These are phyloP conservation scores for Fusarium torulosum DNA, from an alignment of 2,329 filamentous ascomycete genomes.

Conservation along the genomic window DNA sequence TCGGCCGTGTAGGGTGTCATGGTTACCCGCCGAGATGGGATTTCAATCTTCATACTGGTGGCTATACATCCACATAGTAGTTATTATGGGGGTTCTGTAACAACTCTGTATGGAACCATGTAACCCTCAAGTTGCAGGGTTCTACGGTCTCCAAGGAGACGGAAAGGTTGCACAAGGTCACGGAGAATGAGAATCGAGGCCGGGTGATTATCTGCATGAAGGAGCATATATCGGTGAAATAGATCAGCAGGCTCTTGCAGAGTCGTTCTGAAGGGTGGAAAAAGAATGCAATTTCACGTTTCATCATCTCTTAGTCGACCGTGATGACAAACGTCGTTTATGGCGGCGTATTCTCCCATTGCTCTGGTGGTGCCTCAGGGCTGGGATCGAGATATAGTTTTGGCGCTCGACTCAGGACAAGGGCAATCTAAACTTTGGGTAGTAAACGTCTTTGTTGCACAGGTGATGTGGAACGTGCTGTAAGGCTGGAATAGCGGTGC, in stretches of 20 bases:
- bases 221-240: conserved; percentile 26
- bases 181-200: conserved; percentile 16
- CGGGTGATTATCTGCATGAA: conserved; percentile 9
- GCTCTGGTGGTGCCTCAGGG: conserved; percentile 6
- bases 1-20: not conserved
- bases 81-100: conserved; percentile 9
- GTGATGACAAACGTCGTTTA: not conserved
- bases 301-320: conserved; percentile 5
- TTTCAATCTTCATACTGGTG: conserved; percentile 2
- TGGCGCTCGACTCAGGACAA: no score
- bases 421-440: no score
- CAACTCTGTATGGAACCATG: conserved; percentile 20
- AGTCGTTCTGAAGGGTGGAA: conserved; percentile 11
- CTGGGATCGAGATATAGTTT: conserved; percentile 12
- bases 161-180: conserved; percentile 19
- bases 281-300: conserved; percentile 10
- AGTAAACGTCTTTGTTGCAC: not conserved
- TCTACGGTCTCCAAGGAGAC: conserved; percentile 20
- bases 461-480: conserved; percentile 21
- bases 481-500: conserved; percentile 13
- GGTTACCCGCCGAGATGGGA: conserved; percentile 6
- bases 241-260: conserved; percentile 12
- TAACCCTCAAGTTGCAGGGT: conserved; percentile 21
- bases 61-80: conserved; percentile 7
- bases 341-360: not conserved